Base-by-base conservation (phyloP, 2,329 filamentous ascomycete genomes). In the Pestalotiopsis sp. region DNA sequence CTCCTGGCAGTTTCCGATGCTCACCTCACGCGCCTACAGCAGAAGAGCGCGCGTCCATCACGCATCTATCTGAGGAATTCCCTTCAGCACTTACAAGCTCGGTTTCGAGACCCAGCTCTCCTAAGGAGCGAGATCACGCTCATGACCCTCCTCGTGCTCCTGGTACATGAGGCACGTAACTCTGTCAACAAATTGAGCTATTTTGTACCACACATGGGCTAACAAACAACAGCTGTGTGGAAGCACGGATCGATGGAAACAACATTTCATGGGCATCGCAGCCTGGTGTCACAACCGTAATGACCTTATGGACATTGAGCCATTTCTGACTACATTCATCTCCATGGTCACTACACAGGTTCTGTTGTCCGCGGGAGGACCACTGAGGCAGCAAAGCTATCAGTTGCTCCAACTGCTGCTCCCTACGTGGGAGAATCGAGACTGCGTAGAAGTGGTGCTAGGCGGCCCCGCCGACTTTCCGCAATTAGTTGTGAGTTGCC, bases 1-100 rank as follows among this genome's bases (percentile, higher is more conserved):
- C 65, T 66, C 31, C n/a, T 66, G 31, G 65, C 65, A 38, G n/a
- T 66, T 31, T 66, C 65, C 31, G 65, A 38, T 11, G 23, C 65
- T 14, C 65, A 66, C 17, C 52, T 66, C 23, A 60, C 13, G 4
- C 65, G 65, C 23, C 40, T 41, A n/a, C 65, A 66, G 31, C 52
- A 38, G 65, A 45, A 27, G 13, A 66, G 52, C 52, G 25, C 56
- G 56, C 9, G 13, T 20, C 56, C 23, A 25, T 45, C 65, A 23
- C 52, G 17, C 2, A 9, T 20, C 2, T 66, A 66, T 52, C 6
- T 66, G 3, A 45, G 17, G 4, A 23, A 60, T n/a, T 59, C 65
- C 31, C 52, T 66, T n/a, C 65, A 61, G 65, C 14, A 41, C 11
- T 49, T 66, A 6, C 65, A 66, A 17, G n/a, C 25, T 11, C 65